Base-by-base conservation (phyloP, 306 rosid genomes). In the Prunus mongolica region DNA sequence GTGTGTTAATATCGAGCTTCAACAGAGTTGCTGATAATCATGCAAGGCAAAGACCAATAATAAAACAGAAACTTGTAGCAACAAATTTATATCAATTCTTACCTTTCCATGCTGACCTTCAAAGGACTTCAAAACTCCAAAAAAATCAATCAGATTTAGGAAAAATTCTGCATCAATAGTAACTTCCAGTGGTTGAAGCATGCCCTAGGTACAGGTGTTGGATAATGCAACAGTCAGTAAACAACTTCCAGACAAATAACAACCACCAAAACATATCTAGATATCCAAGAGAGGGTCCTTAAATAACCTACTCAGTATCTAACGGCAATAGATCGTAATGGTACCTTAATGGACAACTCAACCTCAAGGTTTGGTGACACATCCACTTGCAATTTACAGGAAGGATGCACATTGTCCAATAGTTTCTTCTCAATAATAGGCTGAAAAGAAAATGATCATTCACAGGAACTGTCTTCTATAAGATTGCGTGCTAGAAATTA, bases 71-170 rank as follows among this genome's bases (percentile, higher is more conserved):
- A 28, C 34, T 56, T 22, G 44, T 67, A n/a, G 49, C 24, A 65
- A 54, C 6, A 52, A 20, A 73, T 5, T 5, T 16, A 66, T 18
- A 51, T 30, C 16, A 68, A 47, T 49, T 41, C 89, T 76, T 90
- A 94, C 98, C 93, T 96, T 87, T 78, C 84, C 82, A 73, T 90
- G 87, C 32, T 87, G 92, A 94, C 83, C 86, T 72, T 88, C 84
- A 72, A 81, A 84, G 27, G 95, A 82, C 74, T 83, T 86, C 24
- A 89, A 78, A 34, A 74, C 94, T 77, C 73, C 89, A 85, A 70
- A 79, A 83, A 92, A 86, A 62, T 82, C 91, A 74, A 80, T 55
- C 49, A 90, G 51, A 76, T 75, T 82, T 45, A 72, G 49, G 64
- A 88, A 80, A 76, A 81, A 65, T 51, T 85, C 81, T 4, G 73